Base-by-base conservation (phyloP, 352 stramenopile species). In the Globisporangium alternatum region DNA sequence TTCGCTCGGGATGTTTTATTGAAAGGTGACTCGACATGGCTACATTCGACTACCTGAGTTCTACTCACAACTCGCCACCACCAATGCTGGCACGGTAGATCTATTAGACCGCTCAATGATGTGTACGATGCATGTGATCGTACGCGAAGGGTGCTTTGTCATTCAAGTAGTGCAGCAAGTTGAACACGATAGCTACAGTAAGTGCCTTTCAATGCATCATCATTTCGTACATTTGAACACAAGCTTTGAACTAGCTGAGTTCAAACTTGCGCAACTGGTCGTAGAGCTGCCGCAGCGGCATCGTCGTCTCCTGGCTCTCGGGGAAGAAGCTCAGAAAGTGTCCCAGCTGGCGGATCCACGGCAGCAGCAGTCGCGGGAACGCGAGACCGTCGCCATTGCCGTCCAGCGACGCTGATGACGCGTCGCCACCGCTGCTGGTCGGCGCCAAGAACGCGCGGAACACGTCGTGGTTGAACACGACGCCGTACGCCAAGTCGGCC, bases 291-390 rank as follows among this genome's bases (percentile, higher is more conserved):
- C 85, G 79, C 48, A 96, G 71, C 13, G 87, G 84, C 30, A 88
- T 71, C 28, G 82, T 94, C 7, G 85, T 77, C 67, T 93, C 86
- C 66, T 96, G 87, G 67, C 87, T 94, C 57, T 94, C 87, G 0
- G 87, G 85, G 64, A 94, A 96, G 65, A 88, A 96, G 67, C 87
- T 94, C 35, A 96, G 53, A 55, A 96, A 96, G 66, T 94, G 85
- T 13, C 82, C 81, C 19, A 96, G 81, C 67, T 96, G 87, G n/a
- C 83, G 85, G 47, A 89, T 88, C 85, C 87, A 96, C 17, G 85
- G 87, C 51, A 93, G 72, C 22, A 96, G 72, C n/a, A 94, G 69
- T 9, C 80, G 76, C 7, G 85, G 85, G 68, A 92, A 85, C 10
- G 70, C 68, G 19, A 81, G 54, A n/a, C 19, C 41, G 41, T 15